Evolutionary conservation across 495 filamentous ascomycete genomes (phyloP).

Genomic region (Podospora pseudocomata): DNA sequence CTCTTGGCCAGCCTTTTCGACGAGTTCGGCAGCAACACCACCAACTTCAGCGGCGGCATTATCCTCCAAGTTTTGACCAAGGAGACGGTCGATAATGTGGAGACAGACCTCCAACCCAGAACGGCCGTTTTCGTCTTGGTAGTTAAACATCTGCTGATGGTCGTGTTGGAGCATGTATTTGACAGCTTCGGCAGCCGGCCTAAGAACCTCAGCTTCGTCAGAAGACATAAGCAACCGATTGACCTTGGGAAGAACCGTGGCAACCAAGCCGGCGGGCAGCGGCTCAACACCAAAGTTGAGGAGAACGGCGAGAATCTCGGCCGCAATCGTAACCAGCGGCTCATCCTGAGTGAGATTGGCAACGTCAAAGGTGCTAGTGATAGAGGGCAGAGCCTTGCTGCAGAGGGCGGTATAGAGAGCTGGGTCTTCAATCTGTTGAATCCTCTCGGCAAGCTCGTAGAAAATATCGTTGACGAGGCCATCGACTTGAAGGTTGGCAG

Average conservation of each 20-base stretch:
- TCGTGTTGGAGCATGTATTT: conserved; percentile 86
- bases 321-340: conserved; percentile 73
- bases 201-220: conserved; percentile 78
- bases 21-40: conserved; percentile 87
- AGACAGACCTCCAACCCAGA: conserved; percentile 85
- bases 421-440: conserved; percentile 49
- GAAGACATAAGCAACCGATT: conserved; percentile 74
- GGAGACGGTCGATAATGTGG: conserved; percentile 87
- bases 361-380: conserved; percentile 86
- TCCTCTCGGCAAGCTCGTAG: conserved; percentile 71
- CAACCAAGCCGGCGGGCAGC: conserved; percentile 81
- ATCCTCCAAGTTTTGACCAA: conserved; percentile 77
- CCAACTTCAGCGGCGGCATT: conserved; percentile 94
- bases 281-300: conserved; percentile 77
- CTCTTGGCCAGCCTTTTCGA: conserved; percentile 88
- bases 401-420: conserved; percentile 76
- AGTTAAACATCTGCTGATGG: conserved; percentile 78
- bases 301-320: conserved; percentile 76
- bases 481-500: conserved; percentile 80
- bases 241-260: conserved; percentile 79
- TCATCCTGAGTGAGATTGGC: conserved; percentile 79
- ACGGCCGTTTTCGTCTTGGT: conserved; percentile 70
- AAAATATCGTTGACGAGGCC: conserved; percentile 84
- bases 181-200: conserved; percentile 79
- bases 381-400: conserved; percentile 77